Evolutionary conservation across 768 basidiomycete species (phyloP), one percentile per base, ranked within the genome.

Genomic region (Fomitopsis serialis): DNA sequence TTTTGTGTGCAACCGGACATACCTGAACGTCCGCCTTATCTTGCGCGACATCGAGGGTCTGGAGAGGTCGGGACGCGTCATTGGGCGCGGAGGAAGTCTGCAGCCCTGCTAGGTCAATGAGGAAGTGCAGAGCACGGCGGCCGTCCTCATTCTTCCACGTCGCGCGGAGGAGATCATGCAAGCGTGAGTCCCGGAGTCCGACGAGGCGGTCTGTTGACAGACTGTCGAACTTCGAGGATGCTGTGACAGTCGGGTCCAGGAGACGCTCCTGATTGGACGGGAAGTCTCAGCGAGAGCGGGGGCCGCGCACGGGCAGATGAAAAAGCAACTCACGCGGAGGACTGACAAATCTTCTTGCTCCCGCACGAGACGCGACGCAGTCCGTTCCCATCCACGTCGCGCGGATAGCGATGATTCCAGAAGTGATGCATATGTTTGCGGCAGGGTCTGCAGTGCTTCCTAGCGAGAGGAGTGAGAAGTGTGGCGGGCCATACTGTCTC

Each of bases 341-440:
- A 55, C 50, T 27, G 59, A 58, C 4, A 74, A 55, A 57, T 74
- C 72, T 13, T 57, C 45, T 48, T 74, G 67, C 23, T 65, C 64
- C 43, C 67, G 66, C 3, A 66, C 49, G 12, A 78, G 64, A 8
- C 58, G 36, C 3, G 69, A 66, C n/a, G 73, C 72, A 11, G 67
- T 58, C 24, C 68, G 73, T 15, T 66, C 64, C 76, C 77, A 77
- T 11, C 60, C 52, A 11, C 66, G 68, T 15, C 68, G 67, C 32
- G 54, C 64, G 2, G 60, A 55, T 47, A 70, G 72, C 17, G 65
- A 70, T 15, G 57, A 56, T 21, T 66, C 54, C 29, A 78, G 63
- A 17, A 69, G 56, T 13, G 60, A 52, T 24, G 68, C 60, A 59
- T 79, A 78, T 17, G 54, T 48, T 19, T 53, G 50, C 13, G 77